Evolutionary conservation across 768 basidiomycete genomes (phyloP).

Genomic region (Cystobasidiopsis lactophilus): DNA sequence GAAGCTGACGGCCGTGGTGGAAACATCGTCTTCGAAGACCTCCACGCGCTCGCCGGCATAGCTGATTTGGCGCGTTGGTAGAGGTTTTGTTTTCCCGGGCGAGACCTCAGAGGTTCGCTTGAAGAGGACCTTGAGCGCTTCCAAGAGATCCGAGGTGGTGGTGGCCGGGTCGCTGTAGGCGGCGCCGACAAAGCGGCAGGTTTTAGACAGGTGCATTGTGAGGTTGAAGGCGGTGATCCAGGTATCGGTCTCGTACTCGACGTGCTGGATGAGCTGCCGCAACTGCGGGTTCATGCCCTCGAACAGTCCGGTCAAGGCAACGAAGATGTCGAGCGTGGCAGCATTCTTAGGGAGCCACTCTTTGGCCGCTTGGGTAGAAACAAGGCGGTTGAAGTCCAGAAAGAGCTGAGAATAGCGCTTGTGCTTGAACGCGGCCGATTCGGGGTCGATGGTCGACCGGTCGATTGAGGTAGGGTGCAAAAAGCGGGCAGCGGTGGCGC

Average conservation of each 20-base stretch:
- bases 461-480: slow-evolving; percentile 23
- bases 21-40: slow-evolving; percentile 21
- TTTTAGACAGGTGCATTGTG: slow-evolving; percentile 65
- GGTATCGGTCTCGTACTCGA: slow-evolving; percentile 89
- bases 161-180: slow-evolving; percentile 45
- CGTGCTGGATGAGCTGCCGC: slow-evolving; percentile 54
- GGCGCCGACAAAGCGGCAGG: slow-evolving; percentile 73
- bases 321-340: slow-evolving; percentile 46
- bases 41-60: slow-evolving; percentile 35
- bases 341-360: slow-evolving; percentile 47
- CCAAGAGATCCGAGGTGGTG: no score
- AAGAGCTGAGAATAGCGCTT: slow-evolving; percentile 94
- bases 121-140: no score
- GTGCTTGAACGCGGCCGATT: slow-evolving; percentile 68
- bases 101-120: background rate
- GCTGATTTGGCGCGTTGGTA: slow-evolving; percentile 30
- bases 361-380: slow-evolving; percentile 41
- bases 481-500: slow-evolving; percentile 20
- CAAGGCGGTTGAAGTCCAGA: slow-evolving; percentile 43
- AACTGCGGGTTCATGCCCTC: slow-evolving; percentile 82
- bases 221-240: slow-evolving; percentile 96
- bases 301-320: slow-evolving; percentile 64
- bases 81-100: background rate
- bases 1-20: slow-evolving; percentile 67
- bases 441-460: slow-evolving; percentile 41